Conservation (phyloP, 768 basidiomycete species). For the Mycena maculata region DNA sequence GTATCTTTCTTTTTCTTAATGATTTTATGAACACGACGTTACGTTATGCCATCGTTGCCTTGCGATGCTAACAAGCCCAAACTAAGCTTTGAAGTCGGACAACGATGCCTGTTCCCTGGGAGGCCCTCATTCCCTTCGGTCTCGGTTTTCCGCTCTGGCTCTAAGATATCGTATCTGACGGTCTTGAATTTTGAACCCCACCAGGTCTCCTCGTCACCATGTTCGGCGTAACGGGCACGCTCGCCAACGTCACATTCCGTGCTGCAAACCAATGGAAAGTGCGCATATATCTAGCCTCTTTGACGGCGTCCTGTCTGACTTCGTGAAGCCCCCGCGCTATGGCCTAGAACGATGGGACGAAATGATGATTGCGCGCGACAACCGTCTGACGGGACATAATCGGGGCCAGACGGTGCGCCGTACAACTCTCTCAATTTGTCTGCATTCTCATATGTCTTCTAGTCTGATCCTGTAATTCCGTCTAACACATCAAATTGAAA, state of each 20-base stretch:
- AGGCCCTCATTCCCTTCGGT: slow-evolving; percentile 98
- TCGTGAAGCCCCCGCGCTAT: slow-evolving; percentile 80
- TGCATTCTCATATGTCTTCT: slow-evolving; percentile 5
- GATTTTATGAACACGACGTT: neutral
- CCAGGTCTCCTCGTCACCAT: slow-evolving; percentile 85
- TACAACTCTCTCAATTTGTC: neutral
- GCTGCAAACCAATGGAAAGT: slow-evolving; percentile 95
- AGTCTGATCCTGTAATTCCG: slow-evolving; percentile 33
- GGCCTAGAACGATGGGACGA: slow-evolving; percentile 91
- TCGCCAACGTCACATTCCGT: slow-evolving; percentile 81
- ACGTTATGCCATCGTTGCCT: neutral
- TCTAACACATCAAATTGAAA: neutral
- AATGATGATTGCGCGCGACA: slow-evolving; percentile 96
- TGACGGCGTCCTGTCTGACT: neutral
- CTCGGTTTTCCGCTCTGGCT: slow-evolving; percentile 28
- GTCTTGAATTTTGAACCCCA: slow-evolving; percentile 1
- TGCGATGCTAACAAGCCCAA: slow-evolving; percentile 11
- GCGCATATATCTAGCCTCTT: slow-evolving; percentile 10
- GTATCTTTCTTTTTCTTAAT: neutral
- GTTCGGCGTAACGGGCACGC: slow-evolving; percentile 93
- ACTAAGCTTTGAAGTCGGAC: neutral
- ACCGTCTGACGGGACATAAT: slow-evolving; percentile 84
- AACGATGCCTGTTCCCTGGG: slow-evolving; percentile 96
- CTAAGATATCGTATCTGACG: slow-evolving; percentile 22
- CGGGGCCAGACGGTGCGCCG: slow-evolving; percentile 86